phyloP scores from a whole-genome alignment of 345 rosid species.

The Hypericum perforatum region DNA sequence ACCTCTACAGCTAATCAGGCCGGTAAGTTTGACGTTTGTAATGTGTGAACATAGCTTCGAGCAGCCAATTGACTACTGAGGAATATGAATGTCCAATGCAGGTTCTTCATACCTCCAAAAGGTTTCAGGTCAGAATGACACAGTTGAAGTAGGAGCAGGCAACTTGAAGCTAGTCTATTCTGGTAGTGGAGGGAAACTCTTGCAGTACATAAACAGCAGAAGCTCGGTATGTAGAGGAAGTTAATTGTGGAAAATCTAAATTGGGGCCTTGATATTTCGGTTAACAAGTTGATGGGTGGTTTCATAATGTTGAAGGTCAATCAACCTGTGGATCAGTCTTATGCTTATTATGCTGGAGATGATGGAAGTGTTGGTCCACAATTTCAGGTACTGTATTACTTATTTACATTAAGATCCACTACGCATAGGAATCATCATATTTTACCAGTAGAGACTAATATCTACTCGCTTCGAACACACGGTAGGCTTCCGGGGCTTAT shows the following conservation, averaged over 20 bases:
- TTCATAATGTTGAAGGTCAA: constrained; percentile 13
- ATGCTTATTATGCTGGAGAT: constrained; percentile 2
- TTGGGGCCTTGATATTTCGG: too few species aligned
- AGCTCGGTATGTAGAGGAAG: not conserved
- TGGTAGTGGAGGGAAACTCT: not conserved
- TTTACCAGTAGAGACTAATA: too few species aligned
- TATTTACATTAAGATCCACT: too few species aligned
- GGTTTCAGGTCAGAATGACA: not conserved
- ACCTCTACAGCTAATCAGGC: too few species aligned
- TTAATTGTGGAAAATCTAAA: too few species aligned
- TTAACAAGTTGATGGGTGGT: too few species aligned
- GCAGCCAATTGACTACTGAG: not conserved
- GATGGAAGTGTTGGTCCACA: constrained; percentile 1
- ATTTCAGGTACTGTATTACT: not conserved
- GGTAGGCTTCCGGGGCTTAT: constrained; percentile 2
- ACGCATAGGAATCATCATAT: too few species aligned
- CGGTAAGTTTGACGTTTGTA: too few species aligned
- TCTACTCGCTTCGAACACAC: too few species aligned
- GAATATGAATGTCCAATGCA: too few species aligned
- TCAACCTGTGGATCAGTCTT: not conserved
- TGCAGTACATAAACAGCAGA: not conserved
- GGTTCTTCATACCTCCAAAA: constrained; percentile 10
- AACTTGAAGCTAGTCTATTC: constrained; percentile 4
- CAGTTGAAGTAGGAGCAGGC: constrained; percentile 2
- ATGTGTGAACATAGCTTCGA: too few species aligned